Evolutionary conservation across 306 rosid species (phyloP), one percentile per base, ranked within the genome.

Genomic region (Adenanthera pavonina): DNA sequence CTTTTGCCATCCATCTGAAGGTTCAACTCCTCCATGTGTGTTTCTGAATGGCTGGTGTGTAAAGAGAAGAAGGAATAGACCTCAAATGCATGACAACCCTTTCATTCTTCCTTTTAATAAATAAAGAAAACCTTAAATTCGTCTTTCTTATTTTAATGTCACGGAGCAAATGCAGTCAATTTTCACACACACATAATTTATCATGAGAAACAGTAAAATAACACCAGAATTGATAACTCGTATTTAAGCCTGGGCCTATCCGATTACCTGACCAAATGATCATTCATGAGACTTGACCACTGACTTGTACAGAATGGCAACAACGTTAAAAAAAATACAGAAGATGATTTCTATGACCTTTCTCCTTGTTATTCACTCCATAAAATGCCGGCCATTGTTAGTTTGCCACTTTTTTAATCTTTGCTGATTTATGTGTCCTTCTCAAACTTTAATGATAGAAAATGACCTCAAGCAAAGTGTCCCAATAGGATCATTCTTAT

Each of bases 1-100:
- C 60, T 74, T 57, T 80, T 82, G 34, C 74, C 84, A 81, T 79
- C 85, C 83, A 77, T 87, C 30, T 41, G 56, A 59, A 48, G 47
- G 51, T 38, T 75, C 19, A 75, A 34, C 53, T 41, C 76, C 49
- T 69, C 84, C 40, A 35, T 52, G 3, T 19, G 17, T 68, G 35
- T 17, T 68, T 38, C 48, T 10, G 2, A 9, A 25, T 10, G 13
- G 38, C 1, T 8, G 2, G 14, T 4, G 19, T 53, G 46, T 56
- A 17, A 17, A 11, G 3, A 7, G 72, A 8, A 68, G 72, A 8
- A 40, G 2, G 6, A 11, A 11, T 6, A 44, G 4, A n/a, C 40
- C 30, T 41, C 14, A 19, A 9, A 4, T 20, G 52, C n/a, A 68
- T 40, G 48, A 16, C 30, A 14, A 14, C 44, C 44, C 20, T 14